phyloP scores from a whole-genome alignment of 2,329 filamentous ascomycete genomes.

The Trichophaea hybrida region DNA sequence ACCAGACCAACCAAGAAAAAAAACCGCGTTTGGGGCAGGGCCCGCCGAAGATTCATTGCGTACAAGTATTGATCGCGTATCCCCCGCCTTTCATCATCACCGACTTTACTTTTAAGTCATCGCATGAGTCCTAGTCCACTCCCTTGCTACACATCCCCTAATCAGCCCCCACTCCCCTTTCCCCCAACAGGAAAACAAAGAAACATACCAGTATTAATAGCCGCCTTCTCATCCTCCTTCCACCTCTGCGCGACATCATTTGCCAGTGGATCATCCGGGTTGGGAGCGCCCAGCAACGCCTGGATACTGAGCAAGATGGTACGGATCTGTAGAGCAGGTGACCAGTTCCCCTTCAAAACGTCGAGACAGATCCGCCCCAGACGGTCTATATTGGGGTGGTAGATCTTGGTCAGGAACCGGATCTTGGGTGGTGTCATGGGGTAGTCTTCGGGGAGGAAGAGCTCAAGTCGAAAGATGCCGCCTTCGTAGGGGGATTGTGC shows the following conservation, averaged over 20 bases:
- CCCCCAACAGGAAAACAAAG: not conserved
- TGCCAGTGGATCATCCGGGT: constrained; percentile 94
- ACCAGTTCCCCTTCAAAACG: constrained; percentile 98
- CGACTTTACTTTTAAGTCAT: constrained; percentile 33
- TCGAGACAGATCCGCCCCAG: constrained; percentile 93
- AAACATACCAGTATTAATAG: constrained; percentile 55
- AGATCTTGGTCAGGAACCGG: constrained; percentile 96
- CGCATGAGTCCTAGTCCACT: constrained; percentile 82
- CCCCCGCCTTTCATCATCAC: no score
- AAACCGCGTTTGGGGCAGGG: no score
- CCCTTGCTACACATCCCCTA: constrained; percentile 30
- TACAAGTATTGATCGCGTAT: no score
- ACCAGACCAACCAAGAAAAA: no score
- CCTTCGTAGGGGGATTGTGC: constrained; percentile 33
- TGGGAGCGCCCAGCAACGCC: constrained; percentile 85
- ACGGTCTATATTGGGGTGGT: constrained; percentile 97
- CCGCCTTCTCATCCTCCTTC: constrained; percentile 89
- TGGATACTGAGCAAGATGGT: constrained; percentile 98
- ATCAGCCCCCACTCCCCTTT: not conserved
- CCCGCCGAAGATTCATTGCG: no score
- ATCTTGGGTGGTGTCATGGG: constrained; percentile 99
- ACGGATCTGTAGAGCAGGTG: constrained; percentile 88
- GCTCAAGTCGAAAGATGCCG: constrained; percentile 89
- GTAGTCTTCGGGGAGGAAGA: constrained; percentile 96
- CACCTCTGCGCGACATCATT: constrained; percentile 95